Evolutionary conservation across 768 basidiomycete genomes (phyloP).

Genomic region (Termitomyces bulborhizus): DNA sequence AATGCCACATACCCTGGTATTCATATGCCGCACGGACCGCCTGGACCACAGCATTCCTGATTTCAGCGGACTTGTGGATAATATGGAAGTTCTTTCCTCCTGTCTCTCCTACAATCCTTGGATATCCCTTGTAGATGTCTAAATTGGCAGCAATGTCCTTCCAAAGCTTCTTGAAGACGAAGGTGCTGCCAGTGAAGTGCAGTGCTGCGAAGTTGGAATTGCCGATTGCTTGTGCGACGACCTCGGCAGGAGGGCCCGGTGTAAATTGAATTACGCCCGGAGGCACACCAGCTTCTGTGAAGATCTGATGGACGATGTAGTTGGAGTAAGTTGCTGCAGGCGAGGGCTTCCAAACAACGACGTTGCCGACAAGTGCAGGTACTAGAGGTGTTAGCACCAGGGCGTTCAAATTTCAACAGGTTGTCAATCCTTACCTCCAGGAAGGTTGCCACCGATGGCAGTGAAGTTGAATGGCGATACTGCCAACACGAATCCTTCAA

Average conservation of each 20-base stretch:
- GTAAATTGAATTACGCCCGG: slow-evolving; percentile 96
- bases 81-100: slow-evolving; percentile 99
- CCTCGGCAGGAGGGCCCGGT: slow-evolving; percentile 79
- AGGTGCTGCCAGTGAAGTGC: slow-evolving; percentile 96
- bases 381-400: slow-evolving; percentile 30
- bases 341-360: slow-evolving; percentile 95
- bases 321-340: slow-evolving; percentile 94
- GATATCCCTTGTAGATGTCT: slow-evolving; percentile 84
- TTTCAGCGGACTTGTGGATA: slow-evolving; percentile 81
- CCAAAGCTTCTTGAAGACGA: slow-evolving; percentile 94
- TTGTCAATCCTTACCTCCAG: slow-evolving; percentile 32
- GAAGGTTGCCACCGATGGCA: slow-evolving; percentile 95
- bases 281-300: slow-evolving; percentile 91
- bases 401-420: background rate
- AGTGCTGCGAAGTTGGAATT: slow-evolving; percentile 80
- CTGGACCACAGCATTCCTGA: slow-evolving; percentile 88
- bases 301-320: slow-evolving; percentile 86
- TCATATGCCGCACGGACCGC: slow-evolving; percentile 87
- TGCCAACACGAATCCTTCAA: slow-evolving; percentile 98
- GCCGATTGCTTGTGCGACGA: slow-evolving; percentile 79
- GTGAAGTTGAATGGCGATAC: slow-evolving; percentile 99
- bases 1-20: slow-evolving; percentile 66
- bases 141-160: slow-evolving; percentile 89
- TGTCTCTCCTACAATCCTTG: slow-evolving; percentile 96
- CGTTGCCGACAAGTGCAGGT: slow-evolving; percentile 93